These are phyloP conservation scores for Coemansia sp. DNA, from an alignment of 192 early-diverging fungal species.

Conservation along the genomic window DNA sequence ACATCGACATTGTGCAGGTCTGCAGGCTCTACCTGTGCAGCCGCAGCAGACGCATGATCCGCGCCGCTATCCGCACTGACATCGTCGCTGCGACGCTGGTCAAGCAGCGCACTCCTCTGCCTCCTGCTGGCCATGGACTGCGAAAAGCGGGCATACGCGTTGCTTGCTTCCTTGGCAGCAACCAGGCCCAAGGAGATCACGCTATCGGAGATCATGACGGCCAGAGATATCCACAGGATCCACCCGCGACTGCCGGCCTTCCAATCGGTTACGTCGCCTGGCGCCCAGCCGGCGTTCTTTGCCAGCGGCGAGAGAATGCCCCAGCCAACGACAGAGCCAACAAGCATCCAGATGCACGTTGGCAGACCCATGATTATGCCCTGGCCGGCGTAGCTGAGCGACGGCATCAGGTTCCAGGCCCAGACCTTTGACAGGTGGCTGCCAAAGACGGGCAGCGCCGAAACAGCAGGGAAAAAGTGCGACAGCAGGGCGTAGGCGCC, in stretches of 20 bases:
- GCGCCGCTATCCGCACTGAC: too few relatives aligned
- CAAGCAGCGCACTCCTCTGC: neutral
- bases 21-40: neutral
- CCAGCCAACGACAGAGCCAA: slow-evolving; percentile 71
- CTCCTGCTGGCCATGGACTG: neutral
- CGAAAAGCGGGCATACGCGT: slow-evolving; percentile 10
- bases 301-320: slow-evolving; percentile 70
- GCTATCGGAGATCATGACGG: slow-evolving; percentile 76
- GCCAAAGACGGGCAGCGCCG: slow-evolving; percentile 58
- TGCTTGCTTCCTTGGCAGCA: slow-evolving; percentile 39
- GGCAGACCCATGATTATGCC: slow-evolving; percentile 81
- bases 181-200: slow-evolving; percentile 61
- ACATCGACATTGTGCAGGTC: slow-evolving; percentile 24
- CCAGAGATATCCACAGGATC: slow-evolving; percentile 78
- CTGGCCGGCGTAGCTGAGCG: slow-evolving; percentile 73
- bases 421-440: slow-evolving; percentile 55
- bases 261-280: slow-evolving; percentile 65
- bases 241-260: slow-evolving; percentile 69
- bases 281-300: slow-evolving; percentile 67
- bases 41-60: neutral
- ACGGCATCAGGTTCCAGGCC: slow-evolving; percentile 71
- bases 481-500: slow-evolving; percentile 62
- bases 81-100: neutral
- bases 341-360: slow-evolving; percentile 67
- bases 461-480: slow-evolving; percentile 59